These are phyloP conservation scores for Fraxinus velutina DNA, from an alignment of 305 asterid species.

Conservation along the genomic window DNA sequence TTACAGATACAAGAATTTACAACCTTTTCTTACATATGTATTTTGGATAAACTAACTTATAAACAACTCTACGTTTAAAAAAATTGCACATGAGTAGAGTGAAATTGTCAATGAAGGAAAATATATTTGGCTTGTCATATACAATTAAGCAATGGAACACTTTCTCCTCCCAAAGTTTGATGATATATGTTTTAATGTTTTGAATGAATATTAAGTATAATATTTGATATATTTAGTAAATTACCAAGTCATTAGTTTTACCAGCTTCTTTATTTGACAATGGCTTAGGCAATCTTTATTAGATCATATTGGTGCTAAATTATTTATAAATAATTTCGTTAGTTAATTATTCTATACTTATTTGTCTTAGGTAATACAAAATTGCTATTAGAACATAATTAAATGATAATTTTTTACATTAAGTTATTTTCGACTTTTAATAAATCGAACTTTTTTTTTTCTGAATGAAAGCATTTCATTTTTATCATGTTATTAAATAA, in stretches of 20 bases:
- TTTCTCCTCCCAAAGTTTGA: constrained; percentile 24
- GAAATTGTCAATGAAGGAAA: background rate
- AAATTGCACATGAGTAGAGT: background rate
- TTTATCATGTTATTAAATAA: background rate
- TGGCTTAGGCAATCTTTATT: background rate
- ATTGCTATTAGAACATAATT: background rate
- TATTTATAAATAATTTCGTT: background rate
- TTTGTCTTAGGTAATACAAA: background rate
- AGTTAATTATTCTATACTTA: background rate
- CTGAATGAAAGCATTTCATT: background rate
- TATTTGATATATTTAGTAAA: background rate
- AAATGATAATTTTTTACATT: background rate
- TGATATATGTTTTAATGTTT: background rate
- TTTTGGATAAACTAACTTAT: background rate
- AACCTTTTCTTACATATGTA: background rate
- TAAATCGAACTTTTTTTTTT: background rate
- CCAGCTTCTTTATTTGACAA: background rate
- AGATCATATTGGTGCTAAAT: background rate
- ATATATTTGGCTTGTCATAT: background rate
- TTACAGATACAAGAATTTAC: background rate
- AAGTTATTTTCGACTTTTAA: background rate
- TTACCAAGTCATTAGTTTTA: background rate
- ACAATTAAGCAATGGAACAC: background rate
- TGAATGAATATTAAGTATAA: background rate
- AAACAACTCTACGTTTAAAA: background rate